Percentiles rank a stretch among this genome's conserved stretches.
phyloP scores from a whole-genome alignment of 805 yeast genomes.

The Wickerhamiella kazuoi region DNA sequence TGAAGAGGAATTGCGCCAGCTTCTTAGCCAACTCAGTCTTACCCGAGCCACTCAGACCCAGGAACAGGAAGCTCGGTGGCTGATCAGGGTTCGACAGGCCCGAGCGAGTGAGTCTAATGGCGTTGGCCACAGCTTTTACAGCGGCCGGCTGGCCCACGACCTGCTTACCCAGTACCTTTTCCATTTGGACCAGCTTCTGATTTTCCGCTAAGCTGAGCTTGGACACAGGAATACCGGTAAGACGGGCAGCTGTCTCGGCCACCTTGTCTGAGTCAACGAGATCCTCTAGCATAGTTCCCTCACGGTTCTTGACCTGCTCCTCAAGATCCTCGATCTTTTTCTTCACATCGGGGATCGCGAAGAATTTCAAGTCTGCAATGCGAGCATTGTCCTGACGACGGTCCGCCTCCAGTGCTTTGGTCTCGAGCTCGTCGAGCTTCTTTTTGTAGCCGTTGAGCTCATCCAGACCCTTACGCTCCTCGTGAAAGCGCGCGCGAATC shows the following conservation, averaged over 20 bases:
- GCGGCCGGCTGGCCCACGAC: slow-evolving; percentile 96
- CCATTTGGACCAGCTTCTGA: slow-evolving; percentile 86
- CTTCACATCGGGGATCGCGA: slow-evolving; percentile 88
- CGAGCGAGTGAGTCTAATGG: slow-evolving; percentile 80
- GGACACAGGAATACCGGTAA: slow-evolving; percentile 92
- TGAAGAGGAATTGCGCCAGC: slow-evolving; percentile 85
- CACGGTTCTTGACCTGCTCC: slow-evolving; percentile 48
- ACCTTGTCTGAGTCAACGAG: slow-evolving; percentile 84
- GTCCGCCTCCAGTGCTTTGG: slow-evolving; percentile 89
- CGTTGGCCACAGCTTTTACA: slow-evolving; percentile 88
- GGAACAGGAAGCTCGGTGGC: slow-evolving; percentile 86
- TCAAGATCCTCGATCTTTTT: slow-evolving; percentile 62
- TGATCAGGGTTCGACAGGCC: slow-evolving; percentile 93
- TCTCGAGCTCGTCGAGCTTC: slow-evolving; percentile 79
- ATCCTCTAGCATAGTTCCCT: slow-evolving; percentile 58
- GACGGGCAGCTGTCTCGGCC: slow-evolving; percentile 91
- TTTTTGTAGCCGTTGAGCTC: slow-evolving; percentile 77
- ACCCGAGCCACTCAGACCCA: slow-evolving; percentile 95
- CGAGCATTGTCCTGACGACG: slow-evolving; percentile 89
- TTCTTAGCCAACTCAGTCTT: slow-evolving; percentile 96
- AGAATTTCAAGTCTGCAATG: slow-evolving; percentile 90
- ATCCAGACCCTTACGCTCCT: slow-evolving; percentile 82
- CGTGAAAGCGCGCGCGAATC: slow-evolving; percentile 62
- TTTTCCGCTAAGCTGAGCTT: slow-evolving; percentile 93
- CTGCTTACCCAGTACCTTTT: slow-evolving; percentile 54